phyloP scores from a whole-genome alignment of 441 rosid species.

The Arabidopsis lyrata region DNA sequence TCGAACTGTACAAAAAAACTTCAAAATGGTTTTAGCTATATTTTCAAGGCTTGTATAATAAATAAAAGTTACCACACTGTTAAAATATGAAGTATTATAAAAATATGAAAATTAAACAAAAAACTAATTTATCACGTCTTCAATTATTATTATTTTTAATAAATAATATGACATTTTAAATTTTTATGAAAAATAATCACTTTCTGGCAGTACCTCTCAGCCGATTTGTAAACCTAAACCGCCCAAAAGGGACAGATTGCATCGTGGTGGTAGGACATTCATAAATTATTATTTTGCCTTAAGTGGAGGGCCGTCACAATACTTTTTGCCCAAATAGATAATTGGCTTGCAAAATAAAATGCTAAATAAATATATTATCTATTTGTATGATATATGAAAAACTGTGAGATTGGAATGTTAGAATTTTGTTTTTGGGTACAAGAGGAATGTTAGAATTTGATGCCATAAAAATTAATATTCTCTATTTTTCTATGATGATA shows the following conservation, averaged over 20 bases:
- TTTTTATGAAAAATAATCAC: neutral
- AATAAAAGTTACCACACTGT: neutral
- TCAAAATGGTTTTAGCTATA: neutral
- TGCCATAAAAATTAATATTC: neutral
- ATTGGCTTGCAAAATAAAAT: constrained; percentile 7
- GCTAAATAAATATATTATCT: neutral
- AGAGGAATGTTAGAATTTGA: neutral
- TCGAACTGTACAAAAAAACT: neutral
- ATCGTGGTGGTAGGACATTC: constrained; percentile 36
- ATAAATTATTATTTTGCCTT: constrained; percentile 17
- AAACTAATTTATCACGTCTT: neutral
- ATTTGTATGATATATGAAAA: neutral
- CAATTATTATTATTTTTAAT: neutral
- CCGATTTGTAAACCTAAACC: constrained; percentile 14
- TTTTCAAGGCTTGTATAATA: neutral
- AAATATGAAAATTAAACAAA: neutral
- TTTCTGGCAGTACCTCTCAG: neutral
- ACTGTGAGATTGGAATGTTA: neutral
- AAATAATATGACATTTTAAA: neutral
- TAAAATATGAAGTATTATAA: neutral
- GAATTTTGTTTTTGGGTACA: neutral
- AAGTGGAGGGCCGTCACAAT: constrained; percentile 31
- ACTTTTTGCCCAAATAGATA: constrained; percentile 17
- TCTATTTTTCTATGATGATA: neutral
- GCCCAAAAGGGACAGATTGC: constrained; percentile 22